Evolutionary conservation across 768 basidiomycete species (phyloP), one percentile per base, ranked within the genome.

Genomic region (Vararia minispora): DNA sequence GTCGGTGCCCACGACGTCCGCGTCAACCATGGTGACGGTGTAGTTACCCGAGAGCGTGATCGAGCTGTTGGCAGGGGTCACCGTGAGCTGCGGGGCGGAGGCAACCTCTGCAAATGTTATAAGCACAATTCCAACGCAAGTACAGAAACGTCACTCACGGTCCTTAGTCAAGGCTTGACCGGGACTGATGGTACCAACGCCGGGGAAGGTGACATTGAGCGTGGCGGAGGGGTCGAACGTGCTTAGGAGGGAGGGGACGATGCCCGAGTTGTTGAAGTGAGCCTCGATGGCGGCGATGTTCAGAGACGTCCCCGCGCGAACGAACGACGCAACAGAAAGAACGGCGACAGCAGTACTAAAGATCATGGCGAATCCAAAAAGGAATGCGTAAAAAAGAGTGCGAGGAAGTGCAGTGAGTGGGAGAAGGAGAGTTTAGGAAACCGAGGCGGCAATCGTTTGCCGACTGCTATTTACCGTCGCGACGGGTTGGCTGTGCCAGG

Each of bases 11-110:
- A 79, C 77, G 17, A 70, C 52, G 42, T 74, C 76, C 10, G 82
- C 80, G 49, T 90, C 86, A 22, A 76, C 69, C 82, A 90, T 82
- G 36, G 72, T 64, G 25, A 88, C 53, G 18, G 84, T 84, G 58
- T 68, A 85, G 28, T 58, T 68, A 10, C 69, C 71, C 26, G 54
- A 54, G 37, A 79, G 55, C 9, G 55, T 25, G 12, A 62, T 56
- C 18, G 72, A 66, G 24, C 65, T 57, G 56, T 73, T 72, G 34
- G 60, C 66, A 9, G 74, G 61, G 5, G 63, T 62, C 39, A 83
- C 49, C 10, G 64, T 62, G 43, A 86, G 56, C 5, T 57, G 59
- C 5, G 85, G 84, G 18, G 63, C 59, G 16, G 68, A 58, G 8
- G 62, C 58, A 40, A 69, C 74, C 60, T 77, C 83, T 87, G 52